Evolutionary conservation across 2,329 filamentous ascomycete genomes (phyloP), one percentile per base, ranked within the genome.

Genomic region (Aspergillus arachidicola): DNA sequence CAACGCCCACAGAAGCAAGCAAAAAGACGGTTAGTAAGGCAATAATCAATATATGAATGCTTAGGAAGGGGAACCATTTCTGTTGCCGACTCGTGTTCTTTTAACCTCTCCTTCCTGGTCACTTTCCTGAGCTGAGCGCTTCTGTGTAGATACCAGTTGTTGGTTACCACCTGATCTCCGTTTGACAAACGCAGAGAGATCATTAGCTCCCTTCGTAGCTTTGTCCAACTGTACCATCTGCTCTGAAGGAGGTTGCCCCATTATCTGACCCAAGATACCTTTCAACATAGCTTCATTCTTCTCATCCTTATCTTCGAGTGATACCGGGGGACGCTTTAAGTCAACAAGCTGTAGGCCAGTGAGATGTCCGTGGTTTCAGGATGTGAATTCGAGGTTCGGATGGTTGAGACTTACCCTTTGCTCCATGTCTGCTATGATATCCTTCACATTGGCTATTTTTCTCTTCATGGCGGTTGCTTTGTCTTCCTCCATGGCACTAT

Each of bases 371-470:
- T 57, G 21, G 10, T 10, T 64, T 41, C 19, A 65, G 60, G 54
- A 41, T 48, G 55, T n/a, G 48, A 38, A 28, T 38, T 43, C 26
- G 14, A 30, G n/a, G 53, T 23, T 14, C 14, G 56, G 28, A 26
- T 53, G 26, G 30, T 16, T 21, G 32, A 5, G 60, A 72, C 79
- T 76, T 75, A 85, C 83, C 64, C 86, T 78, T 69, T 85, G 83
- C 69, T 87, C 80, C 82, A 90, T 88, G 58, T 89, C 87, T 26
- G 80, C 79, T 4, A 89, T 75, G 73, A 89, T 87, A 50, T 87
- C 84, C 68, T 85, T 85, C 26, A 88, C 86, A 61, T 89, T 87
- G 6, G 80, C 79, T 64, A 89, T 84, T 59, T 78, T 78, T 36
- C 78, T 78, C 67, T 80, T 83, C 30, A 75, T 68, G 38, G 83